Conservation (phyloP, 345 rosid species). For the Sonneratia caseolaris region DNA sequence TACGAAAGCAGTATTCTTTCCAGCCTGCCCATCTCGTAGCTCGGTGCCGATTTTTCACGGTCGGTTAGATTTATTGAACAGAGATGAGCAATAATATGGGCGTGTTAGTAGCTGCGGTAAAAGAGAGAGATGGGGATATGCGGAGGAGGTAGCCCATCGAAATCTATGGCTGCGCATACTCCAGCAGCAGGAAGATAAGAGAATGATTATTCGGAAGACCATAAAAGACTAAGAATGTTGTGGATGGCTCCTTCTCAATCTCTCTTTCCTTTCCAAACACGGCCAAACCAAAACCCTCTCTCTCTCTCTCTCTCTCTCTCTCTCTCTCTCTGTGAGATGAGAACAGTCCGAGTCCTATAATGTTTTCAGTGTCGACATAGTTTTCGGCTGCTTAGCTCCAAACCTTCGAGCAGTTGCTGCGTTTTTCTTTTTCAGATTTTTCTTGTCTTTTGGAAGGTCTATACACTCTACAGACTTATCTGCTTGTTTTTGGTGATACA, state of each 20-base stretch:
- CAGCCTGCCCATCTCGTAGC: too few species aligned
- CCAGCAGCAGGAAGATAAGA: neutral
- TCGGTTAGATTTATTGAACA: too few species aligned
- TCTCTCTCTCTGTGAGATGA: neutral
- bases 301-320: neutral
- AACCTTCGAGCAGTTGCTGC: neutral
- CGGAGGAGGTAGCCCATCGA: neutral
- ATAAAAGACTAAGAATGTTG: slow-evolving; percentile 1
- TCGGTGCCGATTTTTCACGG: too few species aligned
- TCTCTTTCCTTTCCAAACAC: neutral
- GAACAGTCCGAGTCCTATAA: slow-evolving; percentile 5
- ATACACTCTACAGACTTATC: neutral
- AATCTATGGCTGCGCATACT: slow-evolving; percentile 4
- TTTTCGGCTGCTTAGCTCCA: slow-evolving; percentile 9
- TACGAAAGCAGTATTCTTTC: too few species aligned
- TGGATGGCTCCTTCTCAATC: neutral
- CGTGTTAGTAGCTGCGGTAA: too few species aligned
- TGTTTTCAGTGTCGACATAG: slow-evolving; percentile 1
- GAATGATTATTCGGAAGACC: neutral
- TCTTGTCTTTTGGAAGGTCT: slow-evolving; percentile 8
- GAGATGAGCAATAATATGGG: too few species aligned
- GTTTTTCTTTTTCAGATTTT: neutral
- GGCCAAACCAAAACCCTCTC: slow-evolving; percentile 2
- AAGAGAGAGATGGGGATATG: neutral
- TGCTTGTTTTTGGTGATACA: slow-evolving; percentile 1